Base-by-base conservation (phyloP, 2,329 filamentous ascomycete genomes). In the Botryotinia globosa region DNA sequence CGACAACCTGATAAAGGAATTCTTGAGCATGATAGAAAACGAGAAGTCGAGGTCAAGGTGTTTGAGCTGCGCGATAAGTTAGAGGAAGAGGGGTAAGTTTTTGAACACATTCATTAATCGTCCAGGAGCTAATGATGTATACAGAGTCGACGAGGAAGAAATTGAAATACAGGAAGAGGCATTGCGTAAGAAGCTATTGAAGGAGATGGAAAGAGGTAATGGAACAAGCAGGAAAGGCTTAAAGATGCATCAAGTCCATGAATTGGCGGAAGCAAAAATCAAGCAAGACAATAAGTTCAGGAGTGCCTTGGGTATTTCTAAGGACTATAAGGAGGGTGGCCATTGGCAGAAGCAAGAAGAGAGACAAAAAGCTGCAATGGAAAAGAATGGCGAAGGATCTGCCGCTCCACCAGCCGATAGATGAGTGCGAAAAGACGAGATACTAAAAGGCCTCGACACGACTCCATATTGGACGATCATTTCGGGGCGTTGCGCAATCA, bases 191-290 rank as follows among this genome's bases (percentile, higher is more conserved):
- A 89, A 89, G 78, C 84, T 97, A 54, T 82, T 85, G 69, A 84
- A 77, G 34, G 79, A 80, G 45, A 81, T 81, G 54, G 83, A 82
- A 80, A 76, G 81, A 79, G 70, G 81, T 77, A 32, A 81, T 75
- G 37, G 82, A 80, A 69, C 73, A n/a, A 81, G 83, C 72, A 83
- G 81, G 71, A 87, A 85, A 77, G 87, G 88, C 16, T 87, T 98
- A 76, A 99, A 98, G 84, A 87, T 90, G 76, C 94, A 98, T 83
- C 94, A 98, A 83, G 94, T 98, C 32, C 96, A 99, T 84, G 96
- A 98, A 83, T 87, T 97, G 81, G 96, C 96, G 29, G 92, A 96
- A 79, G 96, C 95, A 74, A 99, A 99, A 87, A 95, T 97, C 77
- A 92, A 93, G 81, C 96, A 99, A 86, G 97, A 92, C 82, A 94